These are phyloP conservation scores for Cercophora newfieldiana DNA, from an alignment of 495 filamentous ascomycete genomes.

Conservation along the genomic window DNA sequence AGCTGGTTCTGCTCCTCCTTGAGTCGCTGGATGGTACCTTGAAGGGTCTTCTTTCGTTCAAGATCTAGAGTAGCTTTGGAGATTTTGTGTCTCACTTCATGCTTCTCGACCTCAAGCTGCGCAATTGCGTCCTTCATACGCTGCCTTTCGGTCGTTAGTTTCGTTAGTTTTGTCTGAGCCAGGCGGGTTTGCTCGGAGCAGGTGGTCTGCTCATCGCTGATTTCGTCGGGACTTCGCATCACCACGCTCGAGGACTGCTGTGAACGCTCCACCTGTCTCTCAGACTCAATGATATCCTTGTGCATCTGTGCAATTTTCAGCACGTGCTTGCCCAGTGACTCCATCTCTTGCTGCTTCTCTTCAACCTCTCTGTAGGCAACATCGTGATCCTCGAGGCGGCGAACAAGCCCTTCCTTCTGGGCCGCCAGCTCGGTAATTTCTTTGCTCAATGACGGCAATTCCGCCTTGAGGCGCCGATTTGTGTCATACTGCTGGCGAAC, in stretches of 20 bases:
- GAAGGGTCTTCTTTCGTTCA: slow-evolving; percentile 70
- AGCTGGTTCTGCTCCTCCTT: slow-evolving; percentile 66
- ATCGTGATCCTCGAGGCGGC: slow-evolving; percentile 73
- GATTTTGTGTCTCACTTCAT: slow-evolving; percentile 68
- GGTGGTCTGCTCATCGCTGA: slow-evolving; percentile 70
- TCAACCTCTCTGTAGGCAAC: slow-evolving; percentile 61
- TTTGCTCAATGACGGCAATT: slow-evolving; percentile 67
- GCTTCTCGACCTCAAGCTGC: slow-evolving; percentile 67
- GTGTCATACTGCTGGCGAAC: slow-evolving; percentile 70
- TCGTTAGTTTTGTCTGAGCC: slow-evolving; percentile 61
- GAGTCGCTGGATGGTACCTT: slow-evolving; percentile 68
- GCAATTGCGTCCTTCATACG: slow-evolving; percentile 64
- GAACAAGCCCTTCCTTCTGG: slow-evolving; percentile 60
- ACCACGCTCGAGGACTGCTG: slow-evolving; percentile 67
- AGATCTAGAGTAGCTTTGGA: slow-evolving; percentile 68
- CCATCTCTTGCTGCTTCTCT: slow-evolving; percentile 69
- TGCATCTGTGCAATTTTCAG: slow-evolving; percentile 70
- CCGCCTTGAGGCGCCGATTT: slow-evolving; percentile 65
- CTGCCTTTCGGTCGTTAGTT: slow-evolving; percentile 69
- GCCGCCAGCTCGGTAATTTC: slow-evolving; percentile 57
- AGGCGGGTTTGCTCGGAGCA: slow-evolving; percentile 65
- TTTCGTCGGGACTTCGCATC: slow-evolving; percentile 73
- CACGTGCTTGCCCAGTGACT: slow-evolving; percentile 73
- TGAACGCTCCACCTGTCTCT: slow-evolving; percentile 67
- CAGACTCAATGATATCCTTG: slow-evolving; percentile 67